These are phyloP conservation scores for Penicillium flavigenum DNA, from an alignment of 495 filamentous ascomycete species.

Conservation along the genomic window DNA sequence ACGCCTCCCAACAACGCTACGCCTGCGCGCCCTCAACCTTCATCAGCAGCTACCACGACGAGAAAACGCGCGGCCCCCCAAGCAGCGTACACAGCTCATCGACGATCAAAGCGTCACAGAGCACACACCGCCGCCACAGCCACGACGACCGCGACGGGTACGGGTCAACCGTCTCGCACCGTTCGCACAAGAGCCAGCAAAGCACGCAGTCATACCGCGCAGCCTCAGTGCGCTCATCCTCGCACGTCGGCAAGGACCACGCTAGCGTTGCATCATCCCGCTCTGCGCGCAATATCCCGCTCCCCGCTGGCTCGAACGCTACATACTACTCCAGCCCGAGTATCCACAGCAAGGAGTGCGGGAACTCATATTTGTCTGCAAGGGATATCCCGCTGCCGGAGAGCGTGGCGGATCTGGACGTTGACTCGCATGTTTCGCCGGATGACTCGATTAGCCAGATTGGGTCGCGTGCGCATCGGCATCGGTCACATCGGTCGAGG, in stretches of 20 bases:
- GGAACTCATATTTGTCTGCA: slow-evolving; percentile 30
- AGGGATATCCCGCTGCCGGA: slow-evolving; percentile 50
- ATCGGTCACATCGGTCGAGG: slow-evolving; percentile 28
- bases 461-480: slow-evolving; percentile 18
- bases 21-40: slow-evolving; percentile 39
- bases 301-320: slow-evolving; percentile 25
- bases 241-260: slow-evolving; percentile 1
- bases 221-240: slow-evolving; percentile 15
- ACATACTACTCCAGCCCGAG: slow-evolving; percentile 21
- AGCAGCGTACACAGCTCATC: slow-evolving; percentile 42
- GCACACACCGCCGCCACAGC: slow-evolving; percentile 23
- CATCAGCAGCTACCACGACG: slow-evolving; percentile 41
- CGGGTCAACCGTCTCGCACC: slow-evolving; percentile 20
- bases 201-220: slow-evolving; percentile 18
- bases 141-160: slow-evolving; percentile 17
- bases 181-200: slow-evolving; percentile 20
- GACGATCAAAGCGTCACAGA: slow-evolving; percentile 46
- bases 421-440: slow-evolving; percentile 35
- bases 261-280: slow-evolving; percentile 32
- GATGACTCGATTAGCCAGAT: slow-evolving; percentile 44
- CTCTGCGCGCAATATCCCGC: slow-evolving; percentile 34
- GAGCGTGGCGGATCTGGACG: slow-evolving; percentile 44
- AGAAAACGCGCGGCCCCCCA: slow-evolving; percentile 30
- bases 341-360: slow-evolving; percentile 10
- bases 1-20: slow-evolving; percentile 29